Base-by-base conservation (phyloP, 495 filamentous ascomycete genomes). In the Monascus purpureus region DNA sequence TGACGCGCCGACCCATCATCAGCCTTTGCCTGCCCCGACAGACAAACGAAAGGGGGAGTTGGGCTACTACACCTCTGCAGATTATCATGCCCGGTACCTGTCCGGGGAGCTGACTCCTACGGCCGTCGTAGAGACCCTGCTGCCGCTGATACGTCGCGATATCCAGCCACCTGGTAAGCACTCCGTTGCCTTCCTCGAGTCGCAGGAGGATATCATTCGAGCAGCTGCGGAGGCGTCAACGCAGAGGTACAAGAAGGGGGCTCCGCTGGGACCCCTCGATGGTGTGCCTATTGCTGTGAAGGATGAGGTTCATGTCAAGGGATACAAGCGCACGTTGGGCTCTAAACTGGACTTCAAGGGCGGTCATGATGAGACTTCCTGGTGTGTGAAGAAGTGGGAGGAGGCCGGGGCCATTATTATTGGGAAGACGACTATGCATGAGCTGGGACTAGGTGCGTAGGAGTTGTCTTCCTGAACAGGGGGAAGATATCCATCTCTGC, bases 391-490 rank as follows among this genome's bases (percentile, higher is more conserved):
- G 49, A 72, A 82, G 56, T 70, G 80, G 58, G 63, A 77, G 41
- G 78, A 90, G 28, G 75, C 73, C 0, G 88, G 88, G 1, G 86
- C 76, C 8, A 68, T 95, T 25, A 63, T 93, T 13, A 50, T 94
- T 32, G 88, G 85, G 8, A 93, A 92, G 56, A 68, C 75, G 17
- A 87, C 73, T 25, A 93, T 95, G 88, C 86, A 95, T 53, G 87
- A 96, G 57, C 51, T 92, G 5, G 88, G 88, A 3, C 56, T 80
- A 18, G 74, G 73, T 74, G 46, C 43, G 61, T 53, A 11, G 14
- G 17, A n/a, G n/a, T n/a, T n/a, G n/a, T n/a, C n/a, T n/a, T n/a
- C n/a, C n/a, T n/a, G n/a, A n/a, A n/a, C n/a, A n/a, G n/a, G n/a
- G n/a, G n/a, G n/a, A n/a, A n/a, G n/a, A n/a, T n/a, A n/a, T n/a